These are phyloP conservation scores for Leccinum pellstonianum DNA, from an alignment of 768 basidiomycete genomes.

Conservation along the genomic window DNA sequence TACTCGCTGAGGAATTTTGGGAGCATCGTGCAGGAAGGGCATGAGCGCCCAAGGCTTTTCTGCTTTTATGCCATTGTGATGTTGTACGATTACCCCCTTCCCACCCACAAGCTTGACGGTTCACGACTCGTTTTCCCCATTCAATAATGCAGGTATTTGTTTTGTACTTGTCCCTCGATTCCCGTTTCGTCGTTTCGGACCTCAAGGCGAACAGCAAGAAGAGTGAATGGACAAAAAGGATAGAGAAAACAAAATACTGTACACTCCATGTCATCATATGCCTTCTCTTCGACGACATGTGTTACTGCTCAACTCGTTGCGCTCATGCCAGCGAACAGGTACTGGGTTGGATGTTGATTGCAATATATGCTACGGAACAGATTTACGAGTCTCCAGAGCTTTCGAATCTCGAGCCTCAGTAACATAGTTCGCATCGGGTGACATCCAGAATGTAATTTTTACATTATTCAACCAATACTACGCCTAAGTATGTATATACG, in stretches of 20 bases:
- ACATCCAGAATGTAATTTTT: not conserved
- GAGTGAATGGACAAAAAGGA: not conserved
- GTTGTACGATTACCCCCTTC: no score
- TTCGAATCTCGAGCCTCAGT: not conserved
- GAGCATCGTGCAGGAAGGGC: slow-evolving; percentile 12
- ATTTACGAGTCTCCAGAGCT: not conserved
- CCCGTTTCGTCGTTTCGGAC: not conserved
- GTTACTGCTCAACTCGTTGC: not conserved
- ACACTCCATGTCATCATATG: not conserved
- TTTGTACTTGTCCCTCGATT: not conserved
- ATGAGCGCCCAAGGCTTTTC: not conserved
- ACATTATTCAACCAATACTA: not conserved
- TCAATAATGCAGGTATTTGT: not conserved
- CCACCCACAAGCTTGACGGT: not conserved
- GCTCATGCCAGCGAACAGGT: not conserved
- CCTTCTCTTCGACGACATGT: no score
- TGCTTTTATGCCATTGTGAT: not conserved
- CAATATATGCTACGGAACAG: not conserved
- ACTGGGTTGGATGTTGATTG: not conserved
- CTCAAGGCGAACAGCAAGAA: not conserved
- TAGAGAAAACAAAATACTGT: not conserved
- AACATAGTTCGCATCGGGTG: not conserved
- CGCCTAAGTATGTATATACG: not conserved
- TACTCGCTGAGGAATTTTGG: slow-evolving; percentile 40
- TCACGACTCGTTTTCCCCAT: not conserved